These are phyloP conservation scores for Penicillium sp. DNA, from an alignment of 2,329 filamentous ascomycete genomes.

Conservation along the genomic window DNA sequence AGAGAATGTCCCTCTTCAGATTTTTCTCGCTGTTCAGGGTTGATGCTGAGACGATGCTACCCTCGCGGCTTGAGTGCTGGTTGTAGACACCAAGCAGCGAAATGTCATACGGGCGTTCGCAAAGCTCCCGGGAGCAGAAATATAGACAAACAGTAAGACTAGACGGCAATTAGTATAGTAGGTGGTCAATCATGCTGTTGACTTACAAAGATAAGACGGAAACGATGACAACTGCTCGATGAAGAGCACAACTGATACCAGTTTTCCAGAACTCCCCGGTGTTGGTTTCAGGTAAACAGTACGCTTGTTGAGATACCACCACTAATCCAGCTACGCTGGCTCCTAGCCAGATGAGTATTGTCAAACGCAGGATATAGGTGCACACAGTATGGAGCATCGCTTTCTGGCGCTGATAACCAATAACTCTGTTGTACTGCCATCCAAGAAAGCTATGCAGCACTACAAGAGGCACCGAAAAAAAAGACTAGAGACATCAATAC, in stretches of 20 bases:
- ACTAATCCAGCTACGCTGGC: conserved; percentile 44
- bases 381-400: conserved; percentile 38
- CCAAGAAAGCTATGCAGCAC: conserved; percentile 45
- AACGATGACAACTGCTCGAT: conserved; percentile 40
- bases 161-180: not conserved
- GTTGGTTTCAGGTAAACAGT: conserved; percentile 36
- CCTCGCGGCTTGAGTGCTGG: conserved; percentile 27
- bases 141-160: conserved; percentile 43
- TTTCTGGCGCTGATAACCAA: conserved; percentile 37
- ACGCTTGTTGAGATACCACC: conserved; percentile 40
- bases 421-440: conserved; percentile 42
- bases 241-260: conserved; percentile 44
- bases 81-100: conserved; percentile 43
- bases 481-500: conserved; percentile 32
- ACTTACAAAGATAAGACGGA: conserved; percentile 43
- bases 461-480: conserved; percentile 42
- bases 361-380: conserved; percentile 42
- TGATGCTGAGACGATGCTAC: conserved; percentile 38
- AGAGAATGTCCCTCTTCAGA: conserved; percentile 44
- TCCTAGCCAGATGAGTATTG: conserved; percentile 43
- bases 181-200: not conserved
- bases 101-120: conserved; percentile 43
- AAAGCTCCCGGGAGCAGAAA: conserved; percentile 45
- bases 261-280: conserved; percentile 39
- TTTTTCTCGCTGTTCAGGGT: conserved; percentile 44